phyloP scores from a whole-genome alignment of 75 land plant genomes.

The Adiantum capillusveneris region DNA sequence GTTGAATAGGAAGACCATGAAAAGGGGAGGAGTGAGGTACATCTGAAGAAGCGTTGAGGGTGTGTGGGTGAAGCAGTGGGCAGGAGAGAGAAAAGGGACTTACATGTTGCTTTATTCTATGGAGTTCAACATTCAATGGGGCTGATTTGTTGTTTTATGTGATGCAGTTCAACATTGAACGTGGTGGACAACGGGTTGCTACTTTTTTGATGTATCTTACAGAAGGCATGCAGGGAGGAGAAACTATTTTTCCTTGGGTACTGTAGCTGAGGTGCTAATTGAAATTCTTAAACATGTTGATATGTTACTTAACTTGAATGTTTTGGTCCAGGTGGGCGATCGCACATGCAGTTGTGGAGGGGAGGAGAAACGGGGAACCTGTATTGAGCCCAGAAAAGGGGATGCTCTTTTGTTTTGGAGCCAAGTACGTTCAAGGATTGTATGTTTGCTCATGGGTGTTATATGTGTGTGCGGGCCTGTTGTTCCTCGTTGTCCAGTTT shows the following conservation, averaged over 20 bases:
- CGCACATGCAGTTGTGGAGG: conserved; percentile 87
- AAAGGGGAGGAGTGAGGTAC: too few species aligned
- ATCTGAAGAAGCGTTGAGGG: too few species aligned
- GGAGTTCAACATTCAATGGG: too few species aligned
- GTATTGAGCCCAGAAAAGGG: conserved; percentile 78
- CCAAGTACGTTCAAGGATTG: conserved; percentile 56
- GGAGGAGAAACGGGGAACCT: conserved; percentile 58
- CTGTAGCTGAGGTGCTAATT: not conserved
- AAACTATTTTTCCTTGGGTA: conserved; percentile 72
- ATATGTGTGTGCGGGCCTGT: too few species aligned
- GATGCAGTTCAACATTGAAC: conserved; percentile 82
- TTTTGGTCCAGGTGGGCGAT: conserved; percentile 66
- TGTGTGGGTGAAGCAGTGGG: too few species aligned
- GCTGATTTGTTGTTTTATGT: too few species aligned
- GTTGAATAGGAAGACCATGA: too few species aligned
- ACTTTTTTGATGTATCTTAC: conserved; percentile 96
- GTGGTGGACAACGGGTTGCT: conserved; percentile 90
- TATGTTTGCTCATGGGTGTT: too few species aligned
- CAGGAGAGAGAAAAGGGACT: too few species aligned
- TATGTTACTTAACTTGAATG: too few species aligned
- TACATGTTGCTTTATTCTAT: too few species aligned
- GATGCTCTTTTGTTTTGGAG: conserved; percentile 99
- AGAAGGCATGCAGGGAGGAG: conserved; percentile 81
- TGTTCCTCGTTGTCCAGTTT: too few species aligned
- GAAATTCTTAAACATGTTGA: not conserved